phyloP scores from a whole-genome alignment of 495 filamentous ascomycete species.

The Aspergillus panamensis region DNA sequence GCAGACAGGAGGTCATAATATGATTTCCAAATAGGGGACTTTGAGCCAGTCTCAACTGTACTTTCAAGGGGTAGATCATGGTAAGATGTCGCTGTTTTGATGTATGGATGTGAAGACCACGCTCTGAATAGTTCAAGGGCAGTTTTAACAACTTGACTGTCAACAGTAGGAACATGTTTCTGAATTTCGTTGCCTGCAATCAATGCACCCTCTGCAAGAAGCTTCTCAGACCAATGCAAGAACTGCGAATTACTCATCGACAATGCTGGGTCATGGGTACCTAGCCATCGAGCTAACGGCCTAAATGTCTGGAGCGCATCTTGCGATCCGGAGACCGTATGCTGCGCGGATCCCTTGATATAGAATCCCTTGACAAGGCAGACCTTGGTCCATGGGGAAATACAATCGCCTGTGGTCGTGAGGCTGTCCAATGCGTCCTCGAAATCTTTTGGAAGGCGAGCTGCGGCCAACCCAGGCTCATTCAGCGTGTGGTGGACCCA shows the following conservation, averaged over 20 bases:
- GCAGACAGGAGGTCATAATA: slow-evolving; percentile 74
- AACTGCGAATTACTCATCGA: slow-evolving; percentile 47
- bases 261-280: slow-evolving; percentile 29
- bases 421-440: slow-evolving; percentile 49
- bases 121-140: slow-evolving; percentile 38
- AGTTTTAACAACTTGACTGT: slow-evolving; percentile 31
- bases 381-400: slow-evolving; percentile 71
- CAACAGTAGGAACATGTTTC: slow-evolving; percentile 28
- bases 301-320: slow-evolving; percentile 63
- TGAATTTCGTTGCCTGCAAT: slow-evolving; percentile 55
- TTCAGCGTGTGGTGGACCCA: slow-evolving; percentile 77
- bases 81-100: slow-evolving; percentile 48
- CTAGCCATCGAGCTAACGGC: slow-evolving; percentile 58
- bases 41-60: slow-evolving; percentile 21
- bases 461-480: slow-evolving; percentile 59
- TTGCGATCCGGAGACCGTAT: slow-evolving; percentile 45
- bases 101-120: slow-evolving; percentile 41
- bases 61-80: slow-evolving; percentile 25
- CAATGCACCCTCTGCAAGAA: slow-evolving; percentile 68
- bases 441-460: slow-evolving; percentile 60
- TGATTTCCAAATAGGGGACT: slow-evolving; percentile 60
- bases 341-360: slow-evolving; percentile 69
- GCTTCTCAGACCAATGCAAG: slow-evolving; percentile 72
- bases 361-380: slow-evolving; percentile 76
- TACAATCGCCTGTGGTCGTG: slow-evolving; percentile 38